Percentiles rank a stretch among this genome's conserved stretches.
These are phyloP conservation scores for Limnomonas spitsbergensis DNA, from an alignment of 139 green algal species.

Conservation along the genomic window DNA sequence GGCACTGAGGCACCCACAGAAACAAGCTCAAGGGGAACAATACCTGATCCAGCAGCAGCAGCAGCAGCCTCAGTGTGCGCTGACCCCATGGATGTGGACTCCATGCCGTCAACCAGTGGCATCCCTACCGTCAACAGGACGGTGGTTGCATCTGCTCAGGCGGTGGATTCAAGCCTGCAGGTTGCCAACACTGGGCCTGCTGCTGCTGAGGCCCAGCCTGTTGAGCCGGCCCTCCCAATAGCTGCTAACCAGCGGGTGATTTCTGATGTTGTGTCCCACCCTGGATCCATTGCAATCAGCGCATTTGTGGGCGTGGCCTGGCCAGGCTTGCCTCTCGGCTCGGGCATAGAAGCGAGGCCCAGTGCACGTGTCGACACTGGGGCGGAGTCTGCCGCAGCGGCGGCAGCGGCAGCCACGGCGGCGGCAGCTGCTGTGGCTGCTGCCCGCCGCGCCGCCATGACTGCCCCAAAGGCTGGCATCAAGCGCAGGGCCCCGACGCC, in stretches of 20 bases:
- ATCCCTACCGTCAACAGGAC: too few relatives aligned
- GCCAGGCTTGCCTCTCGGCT: neutral
- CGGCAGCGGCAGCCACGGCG: neutral
- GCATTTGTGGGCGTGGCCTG: neutral
- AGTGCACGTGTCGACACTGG: constrained; percentile 3
- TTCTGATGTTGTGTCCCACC: neutral
- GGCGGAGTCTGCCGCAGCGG: neutral
- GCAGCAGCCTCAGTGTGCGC: neutral
- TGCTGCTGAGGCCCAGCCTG: constrained; percentile 3
- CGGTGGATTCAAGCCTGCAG: too few relatives aligned
- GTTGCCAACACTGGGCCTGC: neutral
- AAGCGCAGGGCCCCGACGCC: constrained; percentile 16
- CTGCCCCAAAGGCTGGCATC: neutral
- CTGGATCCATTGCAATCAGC: neutral
- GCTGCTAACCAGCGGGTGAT: neutral
- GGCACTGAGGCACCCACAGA: too few relatives aligned
- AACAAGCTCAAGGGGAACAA: neutral
- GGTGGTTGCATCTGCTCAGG: too few relatives aligned
- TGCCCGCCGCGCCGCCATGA: neutral
- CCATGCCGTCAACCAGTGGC: too few relatives aligned
- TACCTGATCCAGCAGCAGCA: neutral
- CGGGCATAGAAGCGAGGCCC: neutral
- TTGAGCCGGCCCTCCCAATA: neutral
- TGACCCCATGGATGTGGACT: too few relatives aligned
- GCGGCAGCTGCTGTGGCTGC: neutral